Evolutionary conservation across 345 rosid genomes (phyloP).

Genomic region (Eucalyptus leucophloia): DNA sequence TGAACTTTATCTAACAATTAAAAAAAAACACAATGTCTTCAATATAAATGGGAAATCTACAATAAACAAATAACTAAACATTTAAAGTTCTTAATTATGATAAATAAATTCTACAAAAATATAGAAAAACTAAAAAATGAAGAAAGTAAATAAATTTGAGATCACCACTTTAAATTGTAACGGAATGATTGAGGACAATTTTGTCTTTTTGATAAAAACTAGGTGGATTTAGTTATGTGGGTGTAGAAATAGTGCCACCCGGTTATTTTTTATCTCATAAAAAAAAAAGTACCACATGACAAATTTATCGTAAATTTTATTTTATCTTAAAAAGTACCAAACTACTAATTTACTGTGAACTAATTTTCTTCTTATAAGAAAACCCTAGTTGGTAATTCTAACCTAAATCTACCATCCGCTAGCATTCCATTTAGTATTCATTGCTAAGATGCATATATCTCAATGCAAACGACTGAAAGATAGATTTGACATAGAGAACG

Average conservation of each 20-base stretch:
- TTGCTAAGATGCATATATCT: not conserved
- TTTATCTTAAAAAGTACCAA: not conserved
- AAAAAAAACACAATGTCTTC: not conserved
- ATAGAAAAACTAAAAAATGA: not conserved
- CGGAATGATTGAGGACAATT: not conserved
- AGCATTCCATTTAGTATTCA: too few species aligned
- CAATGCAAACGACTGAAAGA: accelerated
- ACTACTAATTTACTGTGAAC: not conserved
- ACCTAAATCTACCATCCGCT: not conserved
- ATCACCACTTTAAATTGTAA: not conserved
- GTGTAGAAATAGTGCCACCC: not conserved
- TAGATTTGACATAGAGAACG: not conserved
- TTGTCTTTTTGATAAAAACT: too few species aligned
- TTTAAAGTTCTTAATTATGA: too few species aligned
- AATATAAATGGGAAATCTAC: too few species aligned
- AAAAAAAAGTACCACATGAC: not conserved
- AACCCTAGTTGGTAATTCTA: not conserved
- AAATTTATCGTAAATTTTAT: too few species aligned
- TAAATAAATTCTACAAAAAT: not conserved
- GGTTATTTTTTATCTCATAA: too few species aligned
- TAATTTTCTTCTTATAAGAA: not conserved
- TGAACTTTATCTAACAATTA: not conserved
- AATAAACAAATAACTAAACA: too few species aligned
- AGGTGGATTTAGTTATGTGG: not conserved
- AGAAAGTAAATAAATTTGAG: too few species aligned